Evolutionary conservation across 2,329 filamentous ascomycete species (phyloP), one percentile per base, ranked within the genome.

Genomic region (Xylaria sp.): DNA sequence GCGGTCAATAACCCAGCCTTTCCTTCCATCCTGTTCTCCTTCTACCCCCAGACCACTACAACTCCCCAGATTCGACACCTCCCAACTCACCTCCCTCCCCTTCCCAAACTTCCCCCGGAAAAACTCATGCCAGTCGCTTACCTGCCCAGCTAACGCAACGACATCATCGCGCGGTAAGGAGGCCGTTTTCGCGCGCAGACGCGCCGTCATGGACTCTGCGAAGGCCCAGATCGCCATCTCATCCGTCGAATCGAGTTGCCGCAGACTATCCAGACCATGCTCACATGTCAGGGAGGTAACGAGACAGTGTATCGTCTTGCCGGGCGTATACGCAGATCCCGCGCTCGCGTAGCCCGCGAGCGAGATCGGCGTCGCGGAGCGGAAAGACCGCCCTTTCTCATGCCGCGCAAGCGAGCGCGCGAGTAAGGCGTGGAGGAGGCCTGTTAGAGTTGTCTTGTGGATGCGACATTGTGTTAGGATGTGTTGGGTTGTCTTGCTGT

Each of bases 51-150:
- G n/a, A 11, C 18, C 47, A 10, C 11, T 18, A 18, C 64, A 54
- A 44, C 72, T 72, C 0, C 83, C 82, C 4, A 83, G 60, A 65
- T 84, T 85, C 61, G 79, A 83, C 3, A 84, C 65, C 61, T 80
- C 78, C 77, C 80, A 84, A 0, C 79, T 78, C 2, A 66, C 65
- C 1, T 72, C 68, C 8, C 80, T 75, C 10, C 71, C 65, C 56
- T 72, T 68, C 0, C 80, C 80, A 13, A 82, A 67, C 64, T 77
- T 78, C 0, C 68, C 66, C 3, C 65, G 61, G 63, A 78, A 79
- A 61, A 75, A 78, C 1, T 67, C 65, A 46, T 70, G 68, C 71
- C 77, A 80, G 71, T 84, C 76, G 1, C 67, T 47, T 4, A 83
- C 68, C 54, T 75, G 76, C 2, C 66, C 64, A 11, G 83, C 57